Evolutionary conservation across 192 early-diverging fungal genomes (phyloP).

Genomic region (Backusella sp.): DNA sequence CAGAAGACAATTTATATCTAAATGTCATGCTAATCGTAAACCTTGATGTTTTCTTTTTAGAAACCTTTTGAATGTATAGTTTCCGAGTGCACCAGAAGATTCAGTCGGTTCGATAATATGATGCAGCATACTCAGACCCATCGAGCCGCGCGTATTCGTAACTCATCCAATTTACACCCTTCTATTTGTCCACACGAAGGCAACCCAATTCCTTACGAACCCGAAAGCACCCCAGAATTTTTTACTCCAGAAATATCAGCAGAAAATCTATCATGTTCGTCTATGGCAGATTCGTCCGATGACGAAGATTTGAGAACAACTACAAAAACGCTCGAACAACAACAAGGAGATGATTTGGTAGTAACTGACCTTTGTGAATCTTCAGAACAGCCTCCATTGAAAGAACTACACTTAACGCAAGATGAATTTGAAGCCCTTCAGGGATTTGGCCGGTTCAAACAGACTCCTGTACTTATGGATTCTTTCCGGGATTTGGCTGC

Average conservation of each 20-base stretch:
- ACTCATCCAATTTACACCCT: not conserved
- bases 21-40: not conserved
- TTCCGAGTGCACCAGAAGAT: slow-evolving; percentile 60
- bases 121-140: slow-evolving; percentile 77
- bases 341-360: not conserved
- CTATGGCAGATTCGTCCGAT: slow-evolving; percentile 4
- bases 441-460: slow-evolving; percentile 33
- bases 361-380: not conserved
- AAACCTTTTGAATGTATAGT: slow-evolving; percentile 73
- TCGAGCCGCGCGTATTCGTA: slow-evolving; percentile 27
- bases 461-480: slow-evolving; percentile 11
- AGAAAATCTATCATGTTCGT: not conserved
- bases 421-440: slow-evolving; percentile 40
- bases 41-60: slow-evolving; percentile 28
- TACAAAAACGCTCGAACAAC: not conserved
- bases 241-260: not conserved
- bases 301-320: not conserved
- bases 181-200: not conserved
- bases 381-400: not conserved
- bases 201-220: not conserved
- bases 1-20: not conserved
- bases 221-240: not conserved
- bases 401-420: slow-evolving; percentile 19
- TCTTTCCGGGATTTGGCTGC: slow-evolving; percentile 13
- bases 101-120: slow-evolving; percentile 81